These are phyloP conservation scores for Clausena lansium DNA, from an alignment of 345 rosid species.

Conservation along the genomic window DNA sequence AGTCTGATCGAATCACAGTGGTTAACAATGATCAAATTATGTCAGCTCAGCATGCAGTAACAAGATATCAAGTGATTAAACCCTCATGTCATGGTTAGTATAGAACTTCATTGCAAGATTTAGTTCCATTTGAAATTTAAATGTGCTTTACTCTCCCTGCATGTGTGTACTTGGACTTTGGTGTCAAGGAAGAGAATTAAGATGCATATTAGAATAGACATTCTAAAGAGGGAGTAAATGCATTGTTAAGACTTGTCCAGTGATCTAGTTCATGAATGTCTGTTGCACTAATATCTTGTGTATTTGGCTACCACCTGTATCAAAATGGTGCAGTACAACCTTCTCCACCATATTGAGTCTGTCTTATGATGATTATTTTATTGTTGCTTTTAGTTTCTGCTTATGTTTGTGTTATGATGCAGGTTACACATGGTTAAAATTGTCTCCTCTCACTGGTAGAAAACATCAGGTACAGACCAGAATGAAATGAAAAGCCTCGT, in stretches of 20 bases:
- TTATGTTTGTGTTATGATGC: conserved; percentile 23
- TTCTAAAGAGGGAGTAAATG: background rate
- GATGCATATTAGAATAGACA: background rate
- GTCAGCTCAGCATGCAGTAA: conserved; percentile 76
- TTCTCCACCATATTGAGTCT: background rate
- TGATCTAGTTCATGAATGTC: background rate
- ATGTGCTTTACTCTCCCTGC: background rate
- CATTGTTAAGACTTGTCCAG: background rate
- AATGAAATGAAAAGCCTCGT: background rate
- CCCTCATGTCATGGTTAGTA: conserved; percentile 64
- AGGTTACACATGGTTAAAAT: conserved; percentile 93
- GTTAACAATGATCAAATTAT: conserved; percentile 38
- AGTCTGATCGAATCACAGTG: conserved; percentile 84
- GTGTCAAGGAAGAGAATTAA: background rate
- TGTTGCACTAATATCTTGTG: background rate
- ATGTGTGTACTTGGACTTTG: background rate
- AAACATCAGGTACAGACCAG: conserved; percentile 75
- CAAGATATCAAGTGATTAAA: conserved; percentile 72
- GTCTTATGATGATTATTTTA: background rate
- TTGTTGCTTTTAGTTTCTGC: background rate
- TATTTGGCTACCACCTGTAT: background rate
- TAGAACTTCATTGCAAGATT: background rate
- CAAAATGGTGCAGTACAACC: background rate
- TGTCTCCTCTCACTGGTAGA: conserved; percentile 88
- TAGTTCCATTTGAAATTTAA: background rate